Evolutionary conservation across 2,329 filamentous ascomycete genomes (phyloP), one percentile per base, ranked within the genome.

Genomic region (Magnaporthales sp.): DNA sequence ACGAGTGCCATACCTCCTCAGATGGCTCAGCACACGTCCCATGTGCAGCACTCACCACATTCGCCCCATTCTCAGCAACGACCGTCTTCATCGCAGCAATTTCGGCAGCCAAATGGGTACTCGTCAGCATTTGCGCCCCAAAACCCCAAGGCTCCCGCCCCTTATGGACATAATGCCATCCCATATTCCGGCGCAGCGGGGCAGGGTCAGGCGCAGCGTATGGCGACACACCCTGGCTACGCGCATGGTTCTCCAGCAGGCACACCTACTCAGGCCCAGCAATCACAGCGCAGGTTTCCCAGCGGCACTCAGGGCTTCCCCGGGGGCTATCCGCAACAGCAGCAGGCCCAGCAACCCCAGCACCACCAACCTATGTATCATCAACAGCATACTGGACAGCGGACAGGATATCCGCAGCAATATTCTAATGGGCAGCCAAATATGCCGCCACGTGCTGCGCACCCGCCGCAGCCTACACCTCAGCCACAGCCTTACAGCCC

Each of bases 161-260:
- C 81, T 0, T 86, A 84, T 67, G 80, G 81, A 11, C 83, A 86
- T 67, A 79, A 83, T 68, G 80, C 77, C 68, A 80, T 83, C 74
- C 77, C 77, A 62, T 85, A 80, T 68, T 78, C 78, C 32, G 79
- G 75, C 58, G 77, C 74, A 22, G 77, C 77, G 15, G 71, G 74
- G 13, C 62, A 24, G 24, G 30, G 54, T 5, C 83, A 82, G 69
- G 79, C 76, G 68, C 79, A 76, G 68, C 79, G 83, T n/a, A 71
- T 74, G 66, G 77, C 79, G 15, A 74, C 72, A 10, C 80, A 68
- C 29, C 80, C 38, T 31, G 60, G 32, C 9, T 66, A 63, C 38
- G 27, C 27, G 27, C 65, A 54, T 62, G 60, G 58, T 24, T 30
- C 58, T 2, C 65, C 56, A 5, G 65, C 29, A 11, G 64, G 64